Evolutionary conservation across 306 rosid species (phyloP).

Genomic region (Mucuna pruriens): DNA sequence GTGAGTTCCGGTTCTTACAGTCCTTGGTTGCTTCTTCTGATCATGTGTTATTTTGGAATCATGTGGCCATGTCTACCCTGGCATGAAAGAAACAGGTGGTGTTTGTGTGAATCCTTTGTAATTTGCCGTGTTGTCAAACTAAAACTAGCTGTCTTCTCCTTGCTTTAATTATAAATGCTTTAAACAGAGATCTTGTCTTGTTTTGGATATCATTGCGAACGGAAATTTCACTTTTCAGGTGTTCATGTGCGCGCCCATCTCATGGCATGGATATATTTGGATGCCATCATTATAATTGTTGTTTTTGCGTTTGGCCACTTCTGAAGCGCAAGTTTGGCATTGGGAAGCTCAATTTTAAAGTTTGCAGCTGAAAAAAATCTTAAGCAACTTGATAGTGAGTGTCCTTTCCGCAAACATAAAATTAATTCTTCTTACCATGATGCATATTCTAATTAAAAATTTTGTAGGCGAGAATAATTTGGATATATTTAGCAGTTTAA

Average conservation of each 20-base stretch:
- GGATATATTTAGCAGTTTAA: too few species aligned
- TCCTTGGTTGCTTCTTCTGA: not conserved
- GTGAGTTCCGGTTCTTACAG: not conserved
- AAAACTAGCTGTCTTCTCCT: not conserved
- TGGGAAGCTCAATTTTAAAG: not conserved
- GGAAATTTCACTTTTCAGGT: too few species aligned
- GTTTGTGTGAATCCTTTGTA: not conserved
- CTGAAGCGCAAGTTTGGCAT: not conserved
- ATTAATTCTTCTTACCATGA: too few species aligned
- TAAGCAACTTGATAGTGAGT: not conserved
- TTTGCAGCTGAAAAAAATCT: not conserved
- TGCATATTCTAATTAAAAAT: too few species aligned
- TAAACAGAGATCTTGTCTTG: too few species aligned
- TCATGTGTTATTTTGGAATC: not conserved
- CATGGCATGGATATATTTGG: constrained; percentile 1
- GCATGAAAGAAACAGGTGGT: not conserved
- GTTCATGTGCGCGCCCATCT: not conserved
- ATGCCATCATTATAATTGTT: not conserved
- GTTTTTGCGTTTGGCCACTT: not conserved
- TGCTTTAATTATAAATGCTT: not conserved
- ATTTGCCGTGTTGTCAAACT: not conserved
- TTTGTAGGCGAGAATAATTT: too few species aligned
- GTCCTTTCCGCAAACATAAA: too few species aligned
- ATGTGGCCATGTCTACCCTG: not conserved
- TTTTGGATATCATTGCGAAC: not conserved